Evolutionary conservation across 306 rosid species (phyloP), one percentile per base, ranked within the genome.

Genomic region (Quercus gilva): DNA sequence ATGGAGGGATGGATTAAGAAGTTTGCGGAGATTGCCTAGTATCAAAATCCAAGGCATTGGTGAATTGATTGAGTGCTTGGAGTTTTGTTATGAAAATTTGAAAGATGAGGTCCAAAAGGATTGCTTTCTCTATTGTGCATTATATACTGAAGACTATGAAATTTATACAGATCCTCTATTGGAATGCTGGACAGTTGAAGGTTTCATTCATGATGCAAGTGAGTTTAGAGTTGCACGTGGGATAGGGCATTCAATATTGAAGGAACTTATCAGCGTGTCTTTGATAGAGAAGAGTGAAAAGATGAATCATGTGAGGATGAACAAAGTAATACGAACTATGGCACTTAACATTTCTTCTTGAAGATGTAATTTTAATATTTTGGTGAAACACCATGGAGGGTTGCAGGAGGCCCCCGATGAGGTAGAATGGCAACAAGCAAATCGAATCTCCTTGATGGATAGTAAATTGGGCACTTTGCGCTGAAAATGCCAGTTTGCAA

Each of bases 171-270:
- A 80, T 69, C 65, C 76, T 55, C 58, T 76, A 23, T 79, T 80
- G 53, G 87, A 84, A 68, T 76, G 84, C 65, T 84, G 79, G 79
- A 67, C 76, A 23, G 81, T 79, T 11, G 79, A 71, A 45, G 75
- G 59, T 19, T 71, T 71, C 20, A 52, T 71, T 45, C 41, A 17
- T 69, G 75, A 71, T 21, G 28, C 20, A 23, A 80, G 77, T 56
- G 17, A 18, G 33, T 71, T 45, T 9, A 56, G 26, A 2, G 15
- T 21, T 9, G 75, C 60, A 1, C 75, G 59, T 20, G 58, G 12
- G 37, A 14, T 20, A 3, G 75, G 58, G 13, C 19, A 45, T 71
- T 56, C n/a, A 1, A 25, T 72, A 49, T 6, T 79, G 5, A 76
- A 79, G 77, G 61, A 79, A 45, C 82, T 71, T 31, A 59, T 51